Conservation (phyloP, 1,284 basidiomycete species). For the Leucoagaricus sp. region DNA sequence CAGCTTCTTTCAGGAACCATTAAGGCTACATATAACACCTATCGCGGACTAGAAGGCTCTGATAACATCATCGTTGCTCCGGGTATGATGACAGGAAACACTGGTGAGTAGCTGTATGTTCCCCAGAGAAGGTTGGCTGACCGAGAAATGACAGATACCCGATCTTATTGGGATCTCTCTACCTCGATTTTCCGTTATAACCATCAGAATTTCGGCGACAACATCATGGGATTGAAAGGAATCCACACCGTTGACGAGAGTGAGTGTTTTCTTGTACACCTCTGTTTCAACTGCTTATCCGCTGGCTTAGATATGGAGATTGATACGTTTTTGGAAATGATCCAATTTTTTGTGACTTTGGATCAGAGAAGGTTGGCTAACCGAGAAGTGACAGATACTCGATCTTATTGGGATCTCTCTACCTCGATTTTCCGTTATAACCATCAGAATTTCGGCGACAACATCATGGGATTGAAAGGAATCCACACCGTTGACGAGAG, state of each 20-base stretch:
- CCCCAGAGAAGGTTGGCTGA: background rate
- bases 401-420: constrained; percentile 35
- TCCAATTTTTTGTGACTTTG: constrained; percentile 55
- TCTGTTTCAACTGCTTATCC: background rate
- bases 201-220: constrained; percentile 35
- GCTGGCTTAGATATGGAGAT: constrained; percentile 31
- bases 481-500: constrained; percentile 72
- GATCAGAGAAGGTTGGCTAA: background rate
- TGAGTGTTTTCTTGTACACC: constrained; percentile 24
- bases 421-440: constrained; percentile 35
- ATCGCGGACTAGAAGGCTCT: constrained; percentile 22
- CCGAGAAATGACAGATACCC: constrained; percentile 24
- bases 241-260: constrained; percentile 72
- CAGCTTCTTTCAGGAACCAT: constrained; percentile 47
- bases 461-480: constrained; percentile 34
- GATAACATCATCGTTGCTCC: constrained; percentile 29
- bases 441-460: constrained; percentile 36
- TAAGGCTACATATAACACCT: constrained; percentile 44
- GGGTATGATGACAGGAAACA: constrained; percentile 36
- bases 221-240: constrained; percentile 35
- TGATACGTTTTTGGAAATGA: constrained; percentile 45
- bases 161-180: constrained; percentile 35
- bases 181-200: constrained; percentile 36
- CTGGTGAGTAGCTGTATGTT: constrained; percentile 22
- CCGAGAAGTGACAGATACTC: constrained; percentile 24